A percentile compares a stretch with the other conserved stretches of the same genome.
Conservation (phyloP, 768 basidiomycete genomes). For the Auricularia sp. region DNA sequence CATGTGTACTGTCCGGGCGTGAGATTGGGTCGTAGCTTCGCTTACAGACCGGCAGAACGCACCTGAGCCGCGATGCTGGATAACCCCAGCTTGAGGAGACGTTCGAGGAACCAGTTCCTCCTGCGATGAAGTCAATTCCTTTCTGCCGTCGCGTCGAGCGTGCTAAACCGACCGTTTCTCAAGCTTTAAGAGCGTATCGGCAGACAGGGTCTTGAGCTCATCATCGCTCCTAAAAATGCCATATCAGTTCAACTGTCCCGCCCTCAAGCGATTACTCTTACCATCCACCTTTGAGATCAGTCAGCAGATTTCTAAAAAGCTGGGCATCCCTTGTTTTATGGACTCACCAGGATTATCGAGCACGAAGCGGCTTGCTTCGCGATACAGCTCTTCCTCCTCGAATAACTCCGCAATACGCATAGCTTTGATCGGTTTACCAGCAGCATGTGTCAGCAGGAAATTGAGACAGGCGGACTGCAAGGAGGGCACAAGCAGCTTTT, state of each 20-base stretch:
- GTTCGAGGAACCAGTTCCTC: slow-evolving; percentile 91
- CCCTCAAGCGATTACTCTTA: slow-evolving; percentile 9
- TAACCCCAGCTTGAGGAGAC: slow-evolving; percentile 83
- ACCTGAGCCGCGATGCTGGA: slow-evolving; percentile 50
- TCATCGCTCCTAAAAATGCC: slow-evolving; percentile 22
- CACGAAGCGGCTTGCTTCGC: slow-evolving; percentile 85
- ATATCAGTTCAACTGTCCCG: not conserved
- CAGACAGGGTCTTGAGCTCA: slow-evolving; percentile 70
- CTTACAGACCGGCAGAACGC: not conserved
- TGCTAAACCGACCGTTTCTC: slow-evolving; percentile 56
- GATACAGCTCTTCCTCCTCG: slow-evolving; percentile 81
- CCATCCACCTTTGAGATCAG: slow-evolving; percentile 1
- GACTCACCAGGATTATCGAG: slow-evolving; percentile 84
- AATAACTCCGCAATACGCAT: slow-evolving; percentile 88
- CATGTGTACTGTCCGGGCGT: not conserved
- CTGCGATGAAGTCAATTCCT: slow-evolving; percentile 26
- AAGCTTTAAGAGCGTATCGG: slow-evolving; percentile 77
- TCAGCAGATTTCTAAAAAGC: not conserved
- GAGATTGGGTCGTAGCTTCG: not conserved
- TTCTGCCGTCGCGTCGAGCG: not conserved
- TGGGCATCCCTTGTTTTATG: too few species aligned
- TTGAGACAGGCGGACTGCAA: slow-evolving; percentile 74
- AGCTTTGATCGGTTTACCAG: slow-evolving; percentile 86
- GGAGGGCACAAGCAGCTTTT: slow-evolving; percentile 77
- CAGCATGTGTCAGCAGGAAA: slow-evolving; percentile 86